Evolutionary conservation across 2,329 filamentous ascomycete species (phyloP).

Genomic region (Penicillium polonicum): DNA sequence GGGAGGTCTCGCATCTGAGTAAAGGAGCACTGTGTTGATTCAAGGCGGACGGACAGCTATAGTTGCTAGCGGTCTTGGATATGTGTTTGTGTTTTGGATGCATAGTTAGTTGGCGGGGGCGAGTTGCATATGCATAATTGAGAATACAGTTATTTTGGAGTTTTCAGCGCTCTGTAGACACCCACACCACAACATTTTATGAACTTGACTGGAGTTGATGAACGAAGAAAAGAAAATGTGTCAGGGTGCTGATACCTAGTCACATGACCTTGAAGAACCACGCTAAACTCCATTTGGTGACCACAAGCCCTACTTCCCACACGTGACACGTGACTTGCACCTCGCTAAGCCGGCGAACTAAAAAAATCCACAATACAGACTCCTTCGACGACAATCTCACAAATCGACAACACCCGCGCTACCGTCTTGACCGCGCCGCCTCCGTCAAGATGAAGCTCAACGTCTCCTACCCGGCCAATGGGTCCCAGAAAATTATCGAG

Average conservation of each 20-base stretch:
- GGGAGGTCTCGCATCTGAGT: background rate
- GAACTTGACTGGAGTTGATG: background rate
- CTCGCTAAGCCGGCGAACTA: conserved; percentile 38
- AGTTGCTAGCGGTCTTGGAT: background rate
- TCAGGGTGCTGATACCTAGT: background rate
- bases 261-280: conserved; percentile 16
- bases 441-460: conserved; percentile 72
- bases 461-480: conserved; percentile 93
- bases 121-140: background rate
- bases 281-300: conserved; percentile 25
- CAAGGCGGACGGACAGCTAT: background rate
- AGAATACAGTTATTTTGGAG: too few species aligned
- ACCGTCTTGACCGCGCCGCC: conserved; percentile 49
- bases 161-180: background rate
- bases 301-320: conserved; percentile 14
- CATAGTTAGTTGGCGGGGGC: background rate
- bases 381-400: conserved; percentile 40
- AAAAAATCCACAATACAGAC: conserved; percentile 41
- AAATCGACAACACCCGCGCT: conserved; percentile 45
- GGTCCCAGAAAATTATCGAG: conserved; percentile 99
- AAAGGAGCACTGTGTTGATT: background rate
- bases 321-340: conserved; percentile 40
- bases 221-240: background rate
- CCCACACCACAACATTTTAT: background rate
- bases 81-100: background rate